A percentile compares a stretch with the other conserved stretches of the same genome.
Evolutionary conservation across 176 grass and related monocot species (phyloP).

Genomic region (Ensete glaucum): DNA sequence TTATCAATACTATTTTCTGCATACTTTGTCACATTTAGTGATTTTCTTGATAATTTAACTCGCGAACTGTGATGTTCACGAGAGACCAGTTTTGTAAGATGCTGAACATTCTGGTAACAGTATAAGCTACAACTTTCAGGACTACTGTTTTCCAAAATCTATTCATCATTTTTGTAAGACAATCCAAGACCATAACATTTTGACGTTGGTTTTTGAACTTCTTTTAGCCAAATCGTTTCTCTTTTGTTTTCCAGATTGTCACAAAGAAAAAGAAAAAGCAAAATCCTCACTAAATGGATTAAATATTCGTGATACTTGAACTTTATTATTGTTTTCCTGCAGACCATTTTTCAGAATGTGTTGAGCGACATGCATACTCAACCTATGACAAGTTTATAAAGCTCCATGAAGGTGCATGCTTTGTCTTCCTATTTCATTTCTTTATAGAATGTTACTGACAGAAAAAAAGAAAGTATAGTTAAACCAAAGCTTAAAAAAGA

Average conservation of each 20-base stretch:
- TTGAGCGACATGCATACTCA: conserved; percentile 90
- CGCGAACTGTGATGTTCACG: too few species aligned
- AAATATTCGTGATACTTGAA: neutral
- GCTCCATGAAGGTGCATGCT: conserved; percentile 43
- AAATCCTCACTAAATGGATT: neutral
- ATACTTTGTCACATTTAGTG: too few species aligned
- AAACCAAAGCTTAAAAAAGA: neutral
- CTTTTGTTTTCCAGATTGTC: neutral
- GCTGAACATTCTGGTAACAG: too few species aligned
- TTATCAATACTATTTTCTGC: too few species aligned
- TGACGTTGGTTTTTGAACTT: too few species aligned
- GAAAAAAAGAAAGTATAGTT: neutral
- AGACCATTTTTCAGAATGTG: conserved; percentile 98
- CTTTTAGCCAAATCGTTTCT: neutral
- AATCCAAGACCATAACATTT: too few species aligned
- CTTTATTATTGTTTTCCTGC: conserved; percentile 20
- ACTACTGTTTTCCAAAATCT: too few species aligned
- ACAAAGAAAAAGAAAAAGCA: neutral
- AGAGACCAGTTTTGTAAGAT: too few species aligned
- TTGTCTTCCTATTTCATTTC: neutral
- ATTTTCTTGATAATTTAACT: too few species aligned
- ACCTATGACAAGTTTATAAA: conserved; percentile 97
- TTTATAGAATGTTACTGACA: neutral
- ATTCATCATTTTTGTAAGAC: too few species aligned
- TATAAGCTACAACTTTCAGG: too few species aligned